Conservation (phyloP, 257 asterid species). For the Henckelia pumila region DNA sequence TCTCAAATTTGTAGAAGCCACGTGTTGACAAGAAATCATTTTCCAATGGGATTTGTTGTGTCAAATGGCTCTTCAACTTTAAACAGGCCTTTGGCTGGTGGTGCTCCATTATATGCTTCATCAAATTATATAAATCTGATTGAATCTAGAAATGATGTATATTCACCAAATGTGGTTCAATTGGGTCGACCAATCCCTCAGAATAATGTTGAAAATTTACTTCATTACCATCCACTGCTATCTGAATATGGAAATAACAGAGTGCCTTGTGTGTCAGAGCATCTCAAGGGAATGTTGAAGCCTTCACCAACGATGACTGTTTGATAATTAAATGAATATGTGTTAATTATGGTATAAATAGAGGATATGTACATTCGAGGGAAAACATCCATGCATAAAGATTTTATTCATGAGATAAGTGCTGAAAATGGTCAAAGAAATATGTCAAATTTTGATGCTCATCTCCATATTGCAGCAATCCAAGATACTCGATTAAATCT, state of each 20-base stretch:
- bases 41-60: conserved; percentile 38
- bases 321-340: conserved; percentile 51
- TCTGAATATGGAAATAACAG: conserved; percentile 36
- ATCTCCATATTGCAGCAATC: conserved; percentile 24
- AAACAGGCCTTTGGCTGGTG: conserved; percentile 33
- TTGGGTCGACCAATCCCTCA: conserved; percentile 28
- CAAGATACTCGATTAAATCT: conserved; percentile 30
- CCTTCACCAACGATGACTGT: conserved; percentile 44
- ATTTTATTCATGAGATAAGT: conserved; percentile 31
- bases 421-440: conserved; percentile 37
- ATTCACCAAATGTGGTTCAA: conserved; percentile 31
- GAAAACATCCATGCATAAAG: conserved; percentile 23
- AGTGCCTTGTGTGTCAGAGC: conserved; percentile 33
- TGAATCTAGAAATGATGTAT: conserved; percentile 35
- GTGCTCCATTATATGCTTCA: conserved; percentile 26
- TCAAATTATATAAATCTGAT: conserved; percentile 35
- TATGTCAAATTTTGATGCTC: conserved; percentile 35
- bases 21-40: conserved; percentile 25
- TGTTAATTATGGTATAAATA: conserved; percentile 30
- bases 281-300: conserved; percentile 39
- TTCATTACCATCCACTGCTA: conserved; percentile 27
- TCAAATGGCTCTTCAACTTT: conserved; percentile 29
- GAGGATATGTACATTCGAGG: conserved; percentile 33
- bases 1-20: conserved; percentile 34
- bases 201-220: conserved; percentile 26